Evolutionary conservation across 495 filamentous ascomycete genomes (phyloP).

Genomic region (Eremomyces bilateralis): DNA sequence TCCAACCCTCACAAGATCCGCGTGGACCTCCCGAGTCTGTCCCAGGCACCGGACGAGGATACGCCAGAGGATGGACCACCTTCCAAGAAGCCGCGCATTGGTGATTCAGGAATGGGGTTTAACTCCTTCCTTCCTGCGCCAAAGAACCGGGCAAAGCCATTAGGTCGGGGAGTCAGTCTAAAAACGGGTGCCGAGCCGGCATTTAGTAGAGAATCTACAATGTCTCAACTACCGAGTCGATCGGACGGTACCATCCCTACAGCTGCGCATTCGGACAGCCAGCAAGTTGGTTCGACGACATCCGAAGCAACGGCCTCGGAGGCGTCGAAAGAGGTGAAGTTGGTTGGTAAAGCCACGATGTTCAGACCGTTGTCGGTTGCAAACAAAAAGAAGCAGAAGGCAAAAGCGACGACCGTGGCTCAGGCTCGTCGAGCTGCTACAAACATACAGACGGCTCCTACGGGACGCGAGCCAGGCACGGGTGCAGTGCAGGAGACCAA

Average conservation of each 20-base stretch:
- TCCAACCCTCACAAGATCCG: conserved; percentile 64
- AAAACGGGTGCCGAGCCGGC: conserved; percentile 62
- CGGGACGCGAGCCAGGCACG: background rate
- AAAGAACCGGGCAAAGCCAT: conserved; percentile 26
- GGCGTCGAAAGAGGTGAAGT: conserved; percentile 33
- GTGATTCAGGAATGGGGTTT: conserved; percentile 48
- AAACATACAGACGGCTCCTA: too few relatives aligned
- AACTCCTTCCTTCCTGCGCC: conserved; percentile 75
- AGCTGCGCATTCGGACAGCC: too few relatives aligned
- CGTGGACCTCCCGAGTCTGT: conserved; percentile 39
- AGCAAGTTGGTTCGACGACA: background rate
- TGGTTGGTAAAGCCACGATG: conserved; percentile 59
- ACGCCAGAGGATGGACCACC: conserved; percentile 35
- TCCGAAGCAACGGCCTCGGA: background rate
- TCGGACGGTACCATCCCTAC: background rate
- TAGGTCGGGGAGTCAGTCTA: conserved; percentile 35
- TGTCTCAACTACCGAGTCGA: too few relatives aligned
- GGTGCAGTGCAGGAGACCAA: background rate
- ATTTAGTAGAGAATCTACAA: conserved; percentile 51
- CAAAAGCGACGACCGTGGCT: conserved; percentile 8
- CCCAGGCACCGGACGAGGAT: conserved; percentile 22
- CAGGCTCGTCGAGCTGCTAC: conserved; percentile 5
- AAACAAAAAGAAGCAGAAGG: conserved; percentile 41
- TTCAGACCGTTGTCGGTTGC: conserved; percentile 74
- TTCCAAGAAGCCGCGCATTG: conserved; percentile 43